Evolutionary conservation across 306 rosid genomes (phyloP), one percentile per base, ranked within the genome.

Genomic region (Dalbergia oliveri): DNA sequence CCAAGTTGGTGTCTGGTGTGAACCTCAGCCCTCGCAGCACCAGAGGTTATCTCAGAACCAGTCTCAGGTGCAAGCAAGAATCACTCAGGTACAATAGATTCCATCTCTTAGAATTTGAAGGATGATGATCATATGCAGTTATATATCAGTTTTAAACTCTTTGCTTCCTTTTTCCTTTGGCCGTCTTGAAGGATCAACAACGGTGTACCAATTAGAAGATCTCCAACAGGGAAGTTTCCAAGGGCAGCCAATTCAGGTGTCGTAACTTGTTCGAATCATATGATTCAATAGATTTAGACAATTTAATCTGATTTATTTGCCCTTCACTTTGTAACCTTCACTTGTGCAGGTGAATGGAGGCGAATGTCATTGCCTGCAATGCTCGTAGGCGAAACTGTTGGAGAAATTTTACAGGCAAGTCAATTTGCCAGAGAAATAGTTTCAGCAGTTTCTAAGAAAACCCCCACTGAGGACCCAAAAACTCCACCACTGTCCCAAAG

Each of bases 1-100:
- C 81, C 49, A 95, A 95, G 82, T 90, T 89, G 58, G 87, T 93
- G 5, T 90, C 99, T 0, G 97, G 96, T 5, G 94, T 90, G 35
- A 95, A 77, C 79, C 98, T 95, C 23, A 93, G 99, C 82, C 99
- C 99, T 78, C 89, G 98, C 44, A 95, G 98, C 34, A 95, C 99
- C 50, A 86, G 94, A 86, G 85, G 81, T 57, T 95, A 95, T 80
- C 87, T 95, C 31, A 90, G 88, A 79, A 91, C 99, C 14, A 93
- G 98, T 77, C 97, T 95, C 72, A 87, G 94, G 83, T 95, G 99
- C 83, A 95, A 95, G 90, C 98, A 95, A 82, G 98, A 95, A 80
- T 89, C 99, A 68, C 66, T 74, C 11, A 91, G 97, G 98, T 89
- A 77, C 49, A 8, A 26, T 26, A 26, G 3, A 26, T 26, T 26